Evolutionary conservation across 2,329 filamentous ascomycete species (phyloP).

Genomic region (Colletotrichum melonis): DNA sequence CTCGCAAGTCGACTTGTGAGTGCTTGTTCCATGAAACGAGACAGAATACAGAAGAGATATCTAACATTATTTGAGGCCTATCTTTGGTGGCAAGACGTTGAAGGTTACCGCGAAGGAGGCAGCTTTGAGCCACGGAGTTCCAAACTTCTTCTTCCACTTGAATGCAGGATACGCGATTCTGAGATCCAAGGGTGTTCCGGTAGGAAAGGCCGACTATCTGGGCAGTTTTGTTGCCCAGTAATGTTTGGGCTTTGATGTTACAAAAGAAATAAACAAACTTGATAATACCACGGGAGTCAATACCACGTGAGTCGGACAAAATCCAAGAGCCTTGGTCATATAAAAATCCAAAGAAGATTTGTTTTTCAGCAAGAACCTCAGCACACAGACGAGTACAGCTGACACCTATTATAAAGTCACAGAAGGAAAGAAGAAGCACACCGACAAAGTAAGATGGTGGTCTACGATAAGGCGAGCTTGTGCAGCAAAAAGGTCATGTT

Average conservation of each 20-base stretch:
- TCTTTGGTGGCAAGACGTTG: conserved; percentile 23
- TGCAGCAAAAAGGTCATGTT: not conserved
- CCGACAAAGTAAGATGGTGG: not conserved
- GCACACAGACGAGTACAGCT: too few relatives aligned
- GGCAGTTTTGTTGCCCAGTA: conserved; percentile 16
- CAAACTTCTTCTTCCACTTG: conserved; percentile 72
- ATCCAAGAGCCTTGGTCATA: not conserved
- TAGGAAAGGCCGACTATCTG: conserved; percentile 69
- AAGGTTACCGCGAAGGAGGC: conserved; percentile 48
- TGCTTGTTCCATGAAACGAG: not conserved
- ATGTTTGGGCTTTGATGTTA: not conserved
- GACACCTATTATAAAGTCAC: too few relatives aligned
- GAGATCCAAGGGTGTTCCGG: conserved; percentile 63
- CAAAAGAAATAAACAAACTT: too few relatives aligned
- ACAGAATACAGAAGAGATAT: too few relatives aligned
- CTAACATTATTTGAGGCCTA: conserved; percentile 11
- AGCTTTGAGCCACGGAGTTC: conserved; percentile 57
- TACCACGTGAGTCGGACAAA: not conserved
- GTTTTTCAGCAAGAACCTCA: too few relatives aligned
- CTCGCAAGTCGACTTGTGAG: conserved; percentile 41
- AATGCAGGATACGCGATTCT: conserved; percentile 67
- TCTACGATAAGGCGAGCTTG: too few relatives aligned
- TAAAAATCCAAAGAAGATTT: too few relatives aligned
- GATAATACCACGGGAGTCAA: not conserved
- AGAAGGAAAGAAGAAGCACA: not conserved